Evolutionary conservation across 2,329 filamentous ascomycete genomes (phyloP), one percentile per base, ranked within the genome.

Genomic region (Hypoxylon sp.): DNA sequence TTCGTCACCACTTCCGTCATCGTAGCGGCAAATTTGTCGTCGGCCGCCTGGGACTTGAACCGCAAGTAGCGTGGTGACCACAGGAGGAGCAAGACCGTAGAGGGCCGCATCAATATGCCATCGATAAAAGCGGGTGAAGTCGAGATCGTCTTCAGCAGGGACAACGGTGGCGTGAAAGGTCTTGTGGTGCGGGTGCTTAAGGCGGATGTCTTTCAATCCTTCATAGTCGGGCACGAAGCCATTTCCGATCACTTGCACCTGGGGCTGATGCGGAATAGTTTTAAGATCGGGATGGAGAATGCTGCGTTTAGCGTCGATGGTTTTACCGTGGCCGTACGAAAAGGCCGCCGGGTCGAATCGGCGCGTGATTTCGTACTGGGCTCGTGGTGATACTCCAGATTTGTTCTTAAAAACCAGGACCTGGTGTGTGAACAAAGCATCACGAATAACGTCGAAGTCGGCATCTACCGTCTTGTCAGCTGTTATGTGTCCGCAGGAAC

Each of bases 41-140:
- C 88, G 82, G 6, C 89, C 89, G 19, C 83, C 81, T 0, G 91
- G 91, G 0, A 94, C 90, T 39, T 83, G 82, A n/a, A 93, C 90
- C 0, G 91, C 91, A 59, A 93, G 82, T 22, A 94, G 82, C 1
- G 88, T 88, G 0, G 91, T 94, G 3, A 89, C 91, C 24, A 88
- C 83, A 1, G 91, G 90, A 2, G 91, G 90, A n/a, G 91, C 86
- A 6, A 93, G 83, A 17, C 86, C 89, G 73, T 93, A 93, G 5
- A 93, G 79, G 1, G 91, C 91, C 3, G 91, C 91, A 71, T 93
- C 91, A 56, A 93, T 93, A 75, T 93, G 91, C 91, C 91, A 93
- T 62, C 91, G 82, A 78, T 91, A 93, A 78, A 92, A 88, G 79
- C 79, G 80, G 3, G 84, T 85, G 62, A 73, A 82, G 69, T 78